Evolutionary conservation across 805 yeast genomes (phyloP), one percentile per base, ranked within the genome.

Genomic region (Pichia scutulata): DNA sequence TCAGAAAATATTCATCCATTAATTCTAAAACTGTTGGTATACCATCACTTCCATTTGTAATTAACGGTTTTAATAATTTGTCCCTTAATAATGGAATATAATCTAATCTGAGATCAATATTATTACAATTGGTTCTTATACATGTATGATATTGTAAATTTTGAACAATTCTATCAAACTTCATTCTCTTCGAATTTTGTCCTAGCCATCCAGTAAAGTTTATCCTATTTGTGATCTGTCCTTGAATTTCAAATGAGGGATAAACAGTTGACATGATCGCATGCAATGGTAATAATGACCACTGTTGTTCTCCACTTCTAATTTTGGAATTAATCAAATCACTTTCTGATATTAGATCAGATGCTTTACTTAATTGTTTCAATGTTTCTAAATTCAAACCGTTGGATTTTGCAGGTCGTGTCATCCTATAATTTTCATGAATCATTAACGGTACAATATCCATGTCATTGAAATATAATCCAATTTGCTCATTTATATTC

Each of bases 361-460:
- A 88, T 0, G 99, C 98, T 26, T 73, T 69, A 1, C 88, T 84
- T 1, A 84, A 81, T 18, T 81, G 70, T 55, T 77, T 73, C 52
- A 92, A 67, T 12, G 76, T 71, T 23, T 69, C 57, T n/a, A 76
- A 71, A 12, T 70, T 61, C 18, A 71, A 68, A 25, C 67, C 66
- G 43, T 57, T 28, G 21, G 16, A 53, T 3, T 60, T 46, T 8
- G 72, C 53, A 1, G 95, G 96, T 40, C 70, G 70, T 0, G 95
- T 82, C 36, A 69, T 69, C 45, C 88, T 66, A 64, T 93, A 93
- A 68, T 93, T 93, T 65, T 93, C 99, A 63, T 92, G 97, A 48
- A 93, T 78, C 98, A 93, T 92, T 54, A 92, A 73, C 6, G 99
- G 98, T 1, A 95, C 82, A 64, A 93, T 85, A 62, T 89, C 97